Percentiles rank a stretch among this genome's conserved stretches.
phyloP scores from a whole-genome alignment of 495 filamentous ascomycete species.

The Talaromyces wortmannii region DNA sequence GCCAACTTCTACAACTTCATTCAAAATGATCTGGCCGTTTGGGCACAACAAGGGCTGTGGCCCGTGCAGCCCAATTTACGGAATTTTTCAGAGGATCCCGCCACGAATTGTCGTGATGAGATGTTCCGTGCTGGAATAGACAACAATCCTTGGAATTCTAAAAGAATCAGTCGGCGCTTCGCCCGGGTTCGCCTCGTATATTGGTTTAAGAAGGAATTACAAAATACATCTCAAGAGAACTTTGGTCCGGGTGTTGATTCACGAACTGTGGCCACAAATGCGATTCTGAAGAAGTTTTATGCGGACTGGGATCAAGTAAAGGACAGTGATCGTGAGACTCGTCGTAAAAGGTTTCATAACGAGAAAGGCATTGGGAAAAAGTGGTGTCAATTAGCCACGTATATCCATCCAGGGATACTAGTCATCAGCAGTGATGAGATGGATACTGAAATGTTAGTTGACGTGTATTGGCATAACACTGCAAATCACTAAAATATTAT shows the following conservation, averaged over 20 bases:
- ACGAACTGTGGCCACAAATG: not conserved
- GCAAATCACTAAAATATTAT: not conserved
- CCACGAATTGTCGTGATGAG: not conserved
- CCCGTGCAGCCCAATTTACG: not conserved
- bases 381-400: not conserved
- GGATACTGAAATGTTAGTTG: not conserved
- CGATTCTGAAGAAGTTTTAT: not conserved
- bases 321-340: not conserved
- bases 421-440: not conserved
- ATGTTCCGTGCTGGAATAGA: not conserved
- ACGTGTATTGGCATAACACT: not conserved
- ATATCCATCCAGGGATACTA: not conserved
- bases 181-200: not conserved
- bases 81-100: not conserved
- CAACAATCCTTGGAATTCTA: not conserved
- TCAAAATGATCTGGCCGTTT: not conserved
- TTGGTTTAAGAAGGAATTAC: not conserved
- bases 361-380: not conserved
- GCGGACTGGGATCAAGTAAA: not conserved
- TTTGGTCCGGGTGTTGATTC: not conserved
- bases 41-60: not conserved
- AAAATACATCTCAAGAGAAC: not conserved
- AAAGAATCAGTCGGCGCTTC: not conserved
- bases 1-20: not conserved
- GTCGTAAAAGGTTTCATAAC: not conserved